phyloP scores from a whole-genome alignment of 768 basidiomycete species.

The Tulasnella sp. region DNA sequence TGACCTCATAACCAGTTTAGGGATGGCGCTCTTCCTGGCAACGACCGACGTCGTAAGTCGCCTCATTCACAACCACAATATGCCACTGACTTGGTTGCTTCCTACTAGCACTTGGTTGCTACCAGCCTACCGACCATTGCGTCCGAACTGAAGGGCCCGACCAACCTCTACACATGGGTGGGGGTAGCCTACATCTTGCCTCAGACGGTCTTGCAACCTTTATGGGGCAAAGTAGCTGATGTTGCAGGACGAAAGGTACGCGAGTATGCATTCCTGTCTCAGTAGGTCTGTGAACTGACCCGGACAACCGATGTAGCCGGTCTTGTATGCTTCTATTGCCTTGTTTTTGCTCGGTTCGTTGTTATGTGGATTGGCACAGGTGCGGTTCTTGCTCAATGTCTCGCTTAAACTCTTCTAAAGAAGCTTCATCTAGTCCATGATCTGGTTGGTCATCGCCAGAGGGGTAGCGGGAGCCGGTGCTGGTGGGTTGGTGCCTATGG shows the following conservation, averaged over 20 bases:
- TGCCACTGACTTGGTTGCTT: conserved; percentile 36
- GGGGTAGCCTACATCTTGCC: conserved; percentile 75
- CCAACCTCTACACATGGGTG: conserved; percentile 74
- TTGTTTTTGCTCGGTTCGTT: conserved; percentile 69
- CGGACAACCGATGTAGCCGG: conserved; percentile 32
- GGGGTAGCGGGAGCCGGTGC: conserved; percentile 62
- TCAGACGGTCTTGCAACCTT: conserved; percentile 72
- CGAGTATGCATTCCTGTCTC: not conserved
- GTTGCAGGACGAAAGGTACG: conserved; percentile 65
- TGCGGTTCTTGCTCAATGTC: conserved; percentile 24
- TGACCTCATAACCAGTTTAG: conserved; percentile 44
- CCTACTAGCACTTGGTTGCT: conserved; percentile 36
- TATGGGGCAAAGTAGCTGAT: conserved; percentile 72
- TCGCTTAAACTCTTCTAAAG: conserved; percentile 12
- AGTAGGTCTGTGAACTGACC: not conserved
- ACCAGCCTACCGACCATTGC: conserved; percentile 74
- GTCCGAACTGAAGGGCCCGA: conserved; percentile 51
- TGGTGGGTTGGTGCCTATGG: conserved; percentile 66
- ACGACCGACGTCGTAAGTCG: conserved; percentile 68
- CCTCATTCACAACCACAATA: conserved; percentile 3
- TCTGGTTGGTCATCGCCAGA: conserved; percentile 57
- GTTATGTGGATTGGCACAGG: conserved; percentile 64
- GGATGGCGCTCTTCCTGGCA: conserved; percentile 68
- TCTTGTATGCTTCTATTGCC: conserved; percentile 59
- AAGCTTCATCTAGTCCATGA: conserved; percentile 27